phyloP scores from a whole-genome alignment of 2,329 filamentous ascomycete species.

The Sarocladium brachiariae region DNA sequence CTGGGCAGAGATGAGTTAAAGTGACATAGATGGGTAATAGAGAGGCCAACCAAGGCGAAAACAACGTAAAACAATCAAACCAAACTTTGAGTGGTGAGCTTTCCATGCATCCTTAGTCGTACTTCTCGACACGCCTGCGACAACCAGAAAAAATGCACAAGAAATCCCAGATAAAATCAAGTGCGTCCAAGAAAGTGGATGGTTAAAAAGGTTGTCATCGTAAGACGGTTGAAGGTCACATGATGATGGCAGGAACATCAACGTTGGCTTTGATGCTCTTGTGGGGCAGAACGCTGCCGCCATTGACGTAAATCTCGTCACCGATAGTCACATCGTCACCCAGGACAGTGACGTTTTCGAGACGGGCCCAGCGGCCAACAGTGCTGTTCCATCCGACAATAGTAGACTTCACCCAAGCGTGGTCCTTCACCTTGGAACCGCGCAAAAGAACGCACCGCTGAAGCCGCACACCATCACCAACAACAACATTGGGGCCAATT shows the following conservation, averaged over 20 bases:
- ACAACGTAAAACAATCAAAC: not conserved
- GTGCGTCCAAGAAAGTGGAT: not conserved
- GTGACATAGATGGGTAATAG: not conserved
- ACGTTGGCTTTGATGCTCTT: slow-evolving; percentile 99
- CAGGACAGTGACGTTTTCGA: slow-evolving; percentile 97
- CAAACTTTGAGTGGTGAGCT: slow-evolving; percentile 4
- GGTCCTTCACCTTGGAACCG: slow-evolving; percentile 93
- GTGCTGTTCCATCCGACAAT: slow-evolving; percentile 98
- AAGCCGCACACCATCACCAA: slow-evolving; percentile 89
- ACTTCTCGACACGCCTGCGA: not conserved
- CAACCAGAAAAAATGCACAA: slow-evolving; percentile 8
- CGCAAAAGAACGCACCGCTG: slow-evolving; percentile 87
- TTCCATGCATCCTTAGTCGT: not conserved
- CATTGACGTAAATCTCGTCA: slow-evolving; percentile 98
- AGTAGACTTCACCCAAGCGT: slow-evolving; percentile 97
- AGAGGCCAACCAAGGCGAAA: not conserved
- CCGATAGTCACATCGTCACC: slow-evolving; percentile 97
- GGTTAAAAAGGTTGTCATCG: not conserved
- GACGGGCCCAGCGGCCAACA: slow-evolving; percentile 88
- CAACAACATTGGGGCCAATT: slow-evolving; percentile 84
- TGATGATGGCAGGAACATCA: slow-evolving; percentile 67
- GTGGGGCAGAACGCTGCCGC: slow-evolving; percentile 88
- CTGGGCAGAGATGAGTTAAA: not conserved
- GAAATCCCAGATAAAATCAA: not conserved
- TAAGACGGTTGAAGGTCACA: slow-evolving; percentile 35